Evolutionary conservation across 768 basidiomycete genomes (phyloP), one percentile per base, ranked within the genome.

Genomic region (Suillus cothurnatus): DNA sequence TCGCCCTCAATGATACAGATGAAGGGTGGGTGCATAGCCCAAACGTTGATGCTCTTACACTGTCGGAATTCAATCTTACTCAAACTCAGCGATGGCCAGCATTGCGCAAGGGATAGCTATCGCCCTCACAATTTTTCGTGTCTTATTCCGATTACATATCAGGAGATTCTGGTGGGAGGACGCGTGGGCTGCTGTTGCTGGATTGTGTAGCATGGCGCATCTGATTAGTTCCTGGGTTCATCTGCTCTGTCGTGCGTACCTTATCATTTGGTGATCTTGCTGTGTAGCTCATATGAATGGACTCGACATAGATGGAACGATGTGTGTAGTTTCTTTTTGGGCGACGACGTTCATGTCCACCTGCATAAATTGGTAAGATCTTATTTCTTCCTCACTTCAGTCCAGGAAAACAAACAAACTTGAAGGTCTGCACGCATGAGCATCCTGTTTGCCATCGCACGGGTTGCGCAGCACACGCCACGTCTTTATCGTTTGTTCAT

Each of bases 141-240:
- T 77, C 26, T 72, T 66, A 68, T 70, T 74, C 61, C 72, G 76
- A 53, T 61, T 69, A 53, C 53, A 66, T 31, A 69, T 69, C 21
- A 62, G 62, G 55, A 70, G 71, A 14, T 65, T 77, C 28, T 72
- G 76, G 76, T 76, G 71, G 74, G 76, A 76, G 43, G 74, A 76
- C 39, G 63, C 77, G 15, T 76, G 69, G 67, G 74, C 72, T 7
- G 61, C 67, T 39, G 50, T 74, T 23, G 57, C 74, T 14, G 66
- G 73, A 19, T 1, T 66, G 32, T 66, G 67, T 34, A 64, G 72
- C 38, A 39, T 45, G 0, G 43, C 63, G 47, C 67, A 69, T 52
- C 39, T 69, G 62, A 66, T 68, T 15, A 9, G 52, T 31, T 66
- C 72, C 11, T 67, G 69, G 63, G 14, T 32, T 1, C 67, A 63